phyloP scores from a whole-genome alignment of 345 rosid species.

The Limnanthes douglasii region DNA sequence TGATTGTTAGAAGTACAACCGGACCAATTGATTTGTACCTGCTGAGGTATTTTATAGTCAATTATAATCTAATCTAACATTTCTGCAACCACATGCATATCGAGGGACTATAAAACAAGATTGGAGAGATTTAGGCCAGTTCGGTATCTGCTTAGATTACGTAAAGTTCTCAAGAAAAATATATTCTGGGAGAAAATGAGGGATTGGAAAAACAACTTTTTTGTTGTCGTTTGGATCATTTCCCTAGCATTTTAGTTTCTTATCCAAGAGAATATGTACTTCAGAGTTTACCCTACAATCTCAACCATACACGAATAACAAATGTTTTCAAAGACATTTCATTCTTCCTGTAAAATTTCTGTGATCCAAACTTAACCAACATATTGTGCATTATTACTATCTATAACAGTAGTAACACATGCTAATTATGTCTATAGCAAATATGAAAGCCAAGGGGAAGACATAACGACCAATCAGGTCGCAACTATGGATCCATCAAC shows the following conservation, averaged over 20 bases:
- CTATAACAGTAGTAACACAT: background rate
- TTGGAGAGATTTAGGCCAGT: too few relatives aligned
- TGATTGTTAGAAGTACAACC: conserved; percentile 46
- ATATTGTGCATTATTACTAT: background rate
- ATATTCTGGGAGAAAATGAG: background rate
- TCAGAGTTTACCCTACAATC: background rate
- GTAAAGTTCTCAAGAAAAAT: background rate
- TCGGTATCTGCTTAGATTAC: background rate
- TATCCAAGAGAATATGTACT: background rate
- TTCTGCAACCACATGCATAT: background rate
- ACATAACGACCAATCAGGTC: conserved; percentile 8
- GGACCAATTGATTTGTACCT: conserved; percentile 62
- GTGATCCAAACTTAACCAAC: too few relatives aligned
- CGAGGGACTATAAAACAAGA: too few relatives aligned
- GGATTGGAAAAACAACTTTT: background rate
- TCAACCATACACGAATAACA: too few relatives aligned
- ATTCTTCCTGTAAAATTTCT: too few relatives aligned
- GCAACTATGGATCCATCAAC: conserved; percentile 7
- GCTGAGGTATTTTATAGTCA: conserved; percentile 23
- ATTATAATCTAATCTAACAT: background rate
- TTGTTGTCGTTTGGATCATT: background rate
- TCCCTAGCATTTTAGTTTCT: background rate
- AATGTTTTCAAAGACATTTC: too few relatives aligned
- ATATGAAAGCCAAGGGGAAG: conserved; percentile 22
- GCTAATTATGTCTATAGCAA: conserved; percentile 27